Conservation (phyloP, 1,284 basidiomycete genomes). For the Trichosporon sp. region DNA sequence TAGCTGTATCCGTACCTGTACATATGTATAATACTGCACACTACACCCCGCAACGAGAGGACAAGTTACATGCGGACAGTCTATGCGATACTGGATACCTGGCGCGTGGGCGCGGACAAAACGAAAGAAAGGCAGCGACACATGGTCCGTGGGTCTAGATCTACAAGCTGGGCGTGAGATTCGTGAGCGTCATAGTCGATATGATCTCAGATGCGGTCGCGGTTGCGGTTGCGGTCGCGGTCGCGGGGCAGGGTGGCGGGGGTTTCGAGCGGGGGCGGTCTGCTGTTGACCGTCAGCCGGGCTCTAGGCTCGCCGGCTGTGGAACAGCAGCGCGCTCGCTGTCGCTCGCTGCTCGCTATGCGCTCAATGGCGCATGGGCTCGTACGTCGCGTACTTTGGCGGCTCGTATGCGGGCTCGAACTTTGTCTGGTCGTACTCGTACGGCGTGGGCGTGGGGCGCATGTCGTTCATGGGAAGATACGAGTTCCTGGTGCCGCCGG, state of each 20-base stretch:
- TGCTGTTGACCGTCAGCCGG: too few relatives aligned
- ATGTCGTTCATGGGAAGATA: conserved; percentile 2
- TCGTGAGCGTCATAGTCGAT: not conserved
- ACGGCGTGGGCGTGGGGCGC: not conserved
- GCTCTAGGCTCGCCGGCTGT: too few relatives aligned
- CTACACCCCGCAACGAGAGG: not conserved
- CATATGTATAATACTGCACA: not conserved
- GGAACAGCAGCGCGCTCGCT: too few relatives aligned
- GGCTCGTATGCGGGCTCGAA: not conserved
- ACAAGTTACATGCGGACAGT: not conserved
- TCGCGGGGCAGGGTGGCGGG: too few relatives aligned
- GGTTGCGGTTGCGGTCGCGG: too few relatives aligned
- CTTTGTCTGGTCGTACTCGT: not conserved
- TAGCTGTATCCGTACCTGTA: not conserved
- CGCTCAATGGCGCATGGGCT: not conserved
- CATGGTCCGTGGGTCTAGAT: not conserved
- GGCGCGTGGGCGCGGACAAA: not conserved
- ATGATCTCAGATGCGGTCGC: not conserved
- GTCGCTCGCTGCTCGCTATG: not conserved
- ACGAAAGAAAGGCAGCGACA: not conserved
- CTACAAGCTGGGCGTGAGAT: not conserved
- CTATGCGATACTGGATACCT: not conserved
- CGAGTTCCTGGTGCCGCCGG: not conserved
- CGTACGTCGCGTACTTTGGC: not conserved
- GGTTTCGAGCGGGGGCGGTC: not conserved